These are phyloP conservation scores for Exophiala oligosperma DNA, from an alignment of 2,329 filamentous ascomycete species.

Conservation along the genomic window DNA sequence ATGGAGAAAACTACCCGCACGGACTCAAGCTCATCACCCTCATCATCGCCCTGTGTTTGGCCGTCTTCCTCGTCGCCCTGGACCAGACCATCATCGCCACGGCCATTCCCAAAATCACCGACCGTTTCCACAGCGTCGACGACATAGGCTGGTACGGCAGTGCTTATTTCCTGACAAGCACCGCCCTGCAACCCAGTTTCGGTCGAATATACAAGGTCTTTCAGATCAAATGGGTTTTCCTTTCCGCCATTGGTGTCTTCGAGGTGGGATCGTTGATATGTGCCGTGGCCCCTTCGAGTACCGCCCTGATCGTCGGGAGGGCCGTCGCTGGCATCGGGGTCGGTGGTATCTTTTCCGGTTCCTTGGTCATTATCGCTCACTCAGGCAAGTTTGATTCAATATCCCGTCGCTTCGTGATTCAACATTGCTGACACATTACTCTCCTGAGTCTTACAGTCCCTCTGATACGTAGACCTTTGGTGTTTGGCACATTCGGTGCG, in stretches of 20 bases:
- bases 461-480: slow-evolving; percentile 26
- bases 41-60: background rate
- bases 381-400: slow-evolving; percentile 15
- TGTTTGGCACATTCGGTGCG: slow-evolving; percentile 48
- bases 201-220: slow-evolving; percentile 30
- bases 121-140: no score
- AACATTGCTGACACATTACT: slow-evolving; percentile 17
- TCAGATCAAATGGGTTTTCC: slow-evolving; percentile 28
- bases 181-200: slow-evolving; percentile 27
- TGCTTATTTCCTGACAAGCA: no score
- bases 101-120: no score
- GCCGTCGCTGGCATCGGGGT: slow-evolving; percentile 31
- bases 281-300: slow-evolving; percentile 24
- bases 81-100: no score
- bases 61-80: no score
- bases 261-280: slow-evolving; percentile 31
- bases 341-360: slow-evolving; percentile 18
- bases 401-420: no score
- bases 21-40: slow-evolving; percentile 8
- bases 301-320: slow-evolving; percentile 30
- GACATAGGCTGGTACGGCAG: no score
- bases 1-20: background rate
- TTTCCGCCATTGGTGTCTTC: slow-evolving; percentile 25
- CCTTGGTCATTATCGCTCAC: slow-evolving; percentile 29
- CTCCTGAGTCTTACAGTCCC: slow-evolving; percentile 11